Conservation (phyloP, 768 basidiomycete species). For the Calvatia gigantea region DNA sequence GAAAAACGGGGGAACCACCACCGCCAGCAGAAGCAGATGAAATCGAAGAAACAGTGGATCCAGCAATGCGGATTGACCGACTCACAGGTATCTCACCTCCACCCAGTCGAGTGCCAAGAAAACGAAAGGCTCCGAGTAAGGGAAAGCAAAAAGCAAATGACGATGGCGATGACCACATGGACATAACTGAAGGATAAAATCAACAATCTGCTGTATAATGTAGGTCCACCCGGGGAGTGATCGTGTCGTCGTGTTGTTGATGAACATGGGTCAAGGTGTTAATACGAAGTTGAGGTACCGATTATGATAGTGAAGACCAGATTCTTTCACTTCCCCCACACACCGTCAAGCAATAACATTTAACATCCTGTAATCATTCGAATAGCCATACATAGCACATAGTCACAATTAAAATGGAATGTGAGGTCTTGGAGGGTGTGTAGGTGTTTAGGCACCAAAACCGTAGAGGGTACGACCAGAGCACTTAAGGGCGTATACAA, state of each 20-base stretch:
- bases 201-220: background rate
- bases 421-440: no score
- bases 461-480: conserved; percentile 79
- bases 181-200: background rate
- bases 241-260: background rate
- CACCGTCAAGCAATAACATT: background rate
- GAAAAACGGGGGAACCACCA: conserved; percentile 12
- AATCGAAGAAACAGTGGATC: conserved; percentile 1
- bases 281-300: background rate
- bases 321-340: conserved; percentile 4
- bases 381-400: conserved; percentile 11
- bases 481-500: conserved; percentile 71
- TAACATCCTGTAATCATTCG: background rate
- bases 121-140: conserved; percentile 9
- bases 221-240: background rate
- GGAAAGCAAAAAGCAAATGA: conserved; percentile 11
- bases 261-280: background rate
- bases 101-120: conserved; percentile 16
- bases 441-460: conserved; percentile 68
- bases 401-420: background rate
- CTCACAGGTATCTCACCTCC: conserved; percentile 23
- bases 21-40: background rate
- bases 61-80: conserved; percentile 18
- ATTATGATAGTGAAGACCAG: background rate
- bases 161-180: background rate